Evolutionary conservation across 2,329 filamentous ascomycete species (phyloP).

Genomic region (Rutstroemia sp.): DNA sequence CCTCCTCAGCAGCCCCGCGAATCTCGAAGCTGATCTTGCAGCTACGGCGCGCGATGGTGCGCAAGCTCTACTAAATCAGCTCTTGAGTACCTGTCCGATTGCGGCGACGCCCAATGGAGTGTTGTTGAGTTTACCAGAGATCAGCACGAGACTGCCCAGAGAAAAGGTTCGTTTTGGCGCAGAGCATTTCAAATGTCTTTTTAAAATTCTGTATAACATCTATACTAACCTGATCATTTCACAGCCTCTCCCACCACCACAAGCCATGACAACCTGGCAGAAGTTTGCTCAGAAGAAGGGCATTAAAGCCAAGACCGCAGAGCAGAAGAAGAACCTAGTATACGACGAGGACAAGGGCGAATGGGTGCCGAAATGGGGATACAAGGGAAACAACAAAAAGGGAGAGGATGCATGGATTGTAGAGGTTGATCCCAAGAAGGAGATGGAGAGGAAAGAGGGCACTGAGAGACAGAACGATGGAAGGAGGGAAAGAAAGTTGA

Average conservation of each 20-base stretch:
- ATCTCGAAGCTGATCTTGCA: constrained; percentile 61
- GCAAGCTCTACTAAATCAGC: constrained; percentile 88
- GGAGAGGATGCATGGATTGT: constrained; percentile 82
- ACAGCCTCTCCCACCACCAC: constrained; percentile 66
- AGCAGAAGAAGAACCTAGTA: constrained; percentile 67
- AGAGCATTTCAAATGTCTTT: background rate
- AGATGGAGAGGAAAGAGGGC: constrained; percentile 54
- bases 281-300: constrained; percentile 95
- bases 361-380: constrained; percentile 94
- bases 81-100: constrained; percentile 81
- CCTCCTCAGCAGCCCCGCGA: constrained; percentile 39
- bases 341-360: constrained; percentile 80
- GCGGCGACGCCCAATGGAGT: constrained; percentile 62
- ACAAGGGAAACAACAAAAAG: constrained; percentile 82
- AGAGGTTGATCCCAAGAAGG: constrained; percentile 76
- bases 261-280: constrained; percentile 89
- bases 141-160: constrained; percentile 67
- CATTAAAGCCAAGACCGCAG: constrained; percentile 80
- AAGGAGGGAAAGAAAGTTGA: constrained; percentile 58
- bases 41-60: constrained; percentile 79
- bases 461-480: constrained; percentile 55
- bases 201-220: background rate
- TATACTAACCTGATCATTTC: background rate
- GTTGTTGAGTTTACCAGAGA: constrained; percentile 67
- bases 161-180: constrained; percentile 53